Base-by-base conservation (phyloP, 305 asterid genomes). In the Rubia peregrina region DNA sequence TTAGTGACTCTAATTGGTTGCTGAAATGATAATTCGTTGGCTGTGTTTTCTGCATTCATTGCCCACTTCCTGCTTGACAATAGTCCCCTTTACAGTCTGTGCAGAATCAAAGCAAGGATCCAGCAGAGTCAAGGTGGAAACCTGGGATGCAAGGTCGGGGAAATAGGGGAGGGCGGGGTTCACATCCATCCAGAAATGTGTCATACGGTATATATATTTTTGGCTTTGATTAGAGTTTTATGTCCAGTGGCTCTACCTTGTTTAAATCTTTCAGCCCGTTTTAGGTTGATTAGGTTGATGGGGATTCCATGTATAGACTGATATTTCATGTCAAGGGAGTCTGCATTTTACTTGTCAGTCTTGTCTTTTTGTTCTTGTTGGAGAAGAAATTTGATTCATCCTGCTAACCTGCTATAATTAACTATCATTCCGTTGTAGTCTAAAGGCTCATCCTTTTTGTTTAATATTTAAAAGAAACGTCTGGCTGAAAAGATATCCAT, bases 31-130 rank as follows among this genome's bases (percentile, higher is more conserved):
- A n/a, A 51, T 17, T 46, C 10, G 24, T 30, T 57, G 30, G 43
- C 64, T 7, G 51, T 26, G 49, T 60, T 42, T 48, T 46, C 7
- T 79, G 12, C 7, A 22, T 61, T 33, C 53, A 48, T 12, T 74
- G 19, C 41, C 71, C 44, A 40, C 74, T 55, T 41, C 51, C 59
- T 71, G 70, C 70, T 73, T 59, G 44, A 13, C 11, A 9, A 69
- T 14, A 12, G 19, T 53, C 19, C 36, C 48, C 30, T n/a, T 57
- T 64, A 69, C 69, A 26, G 60, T 69, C 72, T 59, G 74, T 81
- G 68, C 95, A 90, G 97, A 82, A 77, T 82, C 70, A 60, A 77
- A 81, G 41, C 62, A 92, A 87, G 89, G 95, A 90, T 79, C 78
- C 87, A 55, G 79, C 80, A 7, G 98, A 90, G 57, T 61, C 81